A percentile compares a stretch with the other conserved stretches of the same genome.
phyloP scores from a whole-genome alignment of 2,329 filamentous ascomycete species.

The Trichothecium roseum region DNA sequence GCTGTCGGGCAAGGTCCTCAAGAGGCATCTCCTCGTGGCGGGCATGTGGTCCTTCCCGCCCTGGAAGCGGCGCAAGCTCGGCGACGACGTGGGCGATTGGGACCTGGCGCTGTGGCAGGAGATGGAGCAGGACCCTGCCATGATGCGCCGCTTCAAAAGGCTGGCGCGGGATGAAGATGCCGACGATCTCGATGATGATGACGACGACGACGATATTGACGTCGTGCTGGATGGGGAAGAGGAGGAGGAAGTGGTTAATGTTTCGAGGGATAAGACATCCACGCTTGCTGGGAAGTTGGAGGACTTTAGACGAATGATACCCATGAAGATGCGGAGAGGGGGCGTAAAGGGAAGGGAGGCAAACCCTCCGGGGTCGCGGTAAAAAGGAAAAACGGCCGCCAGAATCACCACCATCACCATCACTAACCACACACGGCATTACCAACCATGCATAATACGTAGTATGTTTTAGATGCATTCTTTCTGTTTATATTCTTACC shows the following conservation, averaged over 20 bases:
- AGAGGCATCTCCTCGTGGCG: conserved; percentile 32
- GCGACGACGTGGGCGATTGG: conserved; percentile 7
- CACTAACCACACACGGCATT: too few species aligned
- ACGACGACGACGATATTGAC: conserved; percentile 4
- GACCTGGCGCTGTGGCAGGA: conserved; percentile 48
- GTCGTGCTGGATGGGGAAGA: conserved; percentile 8
- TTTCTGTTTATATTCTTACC: too few species aligned
- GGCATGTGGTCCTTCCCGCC: conserved; percentile 38
- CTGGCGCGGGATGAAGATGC: conserved; percentile 25
- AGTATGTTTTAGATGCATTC: too few species aligned
- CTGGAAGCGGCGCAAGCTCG: conserved; percentile 18
- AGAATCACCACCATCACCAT: too few species aligned
- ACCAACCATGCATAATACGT: too few species aligned
- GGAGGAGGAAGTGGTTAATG: conserved; percentile 5
- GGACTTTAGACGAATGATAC: background rate
- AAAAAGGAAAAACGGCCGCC: too few species aligned
- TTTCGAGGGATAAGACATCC: background rate
- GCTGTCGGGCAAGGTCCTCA: conserved; percentile 42
- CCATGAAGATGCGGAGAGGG: background rate
- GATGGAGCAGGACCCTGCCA: conserved; percentile 38
- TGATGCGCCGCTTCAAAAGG: conserved; percentile 29
- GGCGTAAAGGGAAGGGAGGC: too few species aligned
- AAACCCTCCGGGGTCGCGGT: too few species aligned
- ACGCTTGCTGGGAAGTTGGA: background rate
- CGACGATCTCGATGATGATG: conserved; percentile 5